These are phyloP conservation scores for Crepidotus variabilis DNA, from an alignment of 768 basidiomycete genomes.

Conservation along the genomic window DNA sequence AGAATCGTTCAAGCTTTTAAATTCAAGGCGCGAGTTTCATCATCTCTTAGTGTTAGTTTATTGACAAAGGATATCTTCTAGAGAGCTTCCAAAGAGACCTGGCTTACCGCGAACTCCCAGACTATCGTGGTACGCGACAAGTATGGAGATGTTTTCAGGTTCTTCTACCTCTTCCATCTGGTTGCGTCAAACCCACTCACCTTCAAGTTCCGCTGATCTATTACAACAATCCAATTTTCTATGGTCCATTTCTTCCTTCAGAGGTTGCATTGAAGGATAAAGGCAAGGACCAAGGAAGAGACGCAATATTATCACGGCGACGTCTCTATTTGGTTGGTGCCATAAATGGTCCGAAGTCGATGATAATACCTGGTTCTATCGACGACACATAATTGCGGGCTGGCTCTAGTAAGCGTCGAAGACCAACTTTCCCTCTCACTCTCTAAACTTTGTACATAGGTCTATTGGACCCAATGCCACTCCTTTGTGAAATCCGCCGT, in stretches of 20 bases:
- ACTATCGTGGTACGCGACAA: conserved; percentile 87
- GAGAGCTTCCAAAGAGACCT: conserved; percentile 82
- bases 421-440: no score
- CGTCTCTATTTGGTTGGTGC: no score
- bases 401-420: no score
- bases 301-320: no score
- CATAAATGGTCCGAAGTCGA: no score
- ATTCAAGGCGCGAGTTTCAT: conserved; percentile 46
- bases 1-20: conserved; percentile 50
- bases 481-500: no score
- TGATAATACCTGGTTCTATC: no score
- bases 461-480: no score
- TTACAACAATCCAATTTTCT: conserved; percentile 59
- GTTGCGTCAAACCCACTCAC: neutral
- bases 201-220: conserved; percentile 1
- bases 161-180: neutral
- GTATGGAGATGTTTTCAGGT: conserved; percentile 92
- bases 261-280: conserved; percentile 23
- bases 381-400: no score
- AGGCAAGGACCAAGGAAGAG: conserved; percentile 23
- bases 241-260: conserved; percentile 16
- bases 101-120: conserved; percentile 62
- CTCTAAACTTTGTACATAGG: no score
- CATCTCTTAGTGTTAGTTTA: neutral
- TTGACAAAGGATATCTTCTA: conserved; percentile 21